Evolutionary conservation across 2,329 filamentous ascomycete species (phyloP), one percentile per base, ranked within the genome.

Genomic region (Cryphonectria radicalis): DNA sequence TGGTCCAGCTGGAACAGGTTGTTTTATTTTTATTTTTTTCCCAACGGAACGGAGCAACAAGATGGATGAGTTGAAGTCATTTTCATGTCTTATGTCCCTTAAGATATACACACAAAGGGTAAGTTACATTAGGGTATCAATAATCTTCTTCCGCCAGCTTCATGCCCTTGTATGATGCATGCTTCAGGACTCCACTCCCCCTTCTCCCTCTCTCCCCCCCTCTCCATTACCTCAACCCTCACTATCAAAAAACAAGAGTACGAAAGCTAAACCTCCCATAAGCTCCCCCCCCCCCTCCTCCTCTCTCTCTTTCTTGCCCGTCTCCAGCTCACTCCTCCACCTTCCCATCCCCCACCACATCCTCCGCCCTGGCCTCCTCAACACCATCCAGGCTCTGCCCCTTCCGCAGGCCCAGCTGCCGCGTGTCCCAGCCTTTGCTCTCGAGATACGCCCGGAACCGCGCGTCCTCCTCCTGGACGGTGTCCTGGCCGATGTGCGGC

Each of bases 401-500:
- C 70, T 77, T 80, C 73, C 77, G 81, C 1, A 86, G 75, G 0
- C 87, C 87, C 19, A 89, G 79, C 77, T 87, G 84, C 4, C 81
- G 74, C 0, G 89, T 91, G 79, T 97, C 94, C 82, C 92, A 97
- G 4, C 94, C 94, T 71, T 95, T 86, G 37, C 82, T 83, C 77
- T 90, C 86, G 17, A 98, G 84, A 78, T 92, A 97, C 25, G 83
- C 87, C 46, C 93, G 88, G 83, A 97, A 98, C 60, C 87, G 87
- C 11, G 84, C 78, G 77, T 98, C 94, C 80, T 98, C 95, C 22
- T 87, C 77, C 0, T 90, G 88, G 73, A 98, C 97, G 0, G 93
- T 97, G 76, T 97, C 92, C 82, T 97, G 87, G n/a, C 90, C 90
- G 73, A 98, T 92, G 64, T 93, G 83, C 0, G 95, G 95, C 66